A percentile compares a stretch with the other conserved stretches of the same genome.
phyloP scores from a whole-genome alignment of 257 asterid genomes.

The Misopates orontium region DNA sequence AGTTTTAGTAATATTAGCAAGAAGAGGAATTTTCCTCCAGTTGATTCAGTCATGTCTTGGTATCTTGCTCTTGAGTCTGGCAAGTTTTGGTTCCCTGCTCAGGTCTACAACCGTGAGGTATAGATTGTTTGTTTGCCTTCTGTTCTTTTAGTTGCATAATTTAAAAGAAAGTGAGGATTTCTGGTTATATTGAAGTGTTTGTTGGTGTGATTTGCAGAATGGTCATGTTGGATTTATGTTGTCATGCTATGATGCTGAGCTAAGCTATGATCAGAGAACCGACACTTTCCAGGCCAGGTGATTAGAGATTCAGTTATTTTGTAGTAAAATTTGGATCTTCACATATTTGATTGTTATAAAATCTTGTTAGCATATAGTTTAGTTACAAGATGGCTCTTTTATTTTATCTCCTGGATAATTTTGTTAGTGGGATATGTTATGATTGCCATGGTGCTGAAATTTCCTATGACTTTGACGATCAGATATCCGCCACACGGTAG shows the following conservation, averaged over 20 bases:
- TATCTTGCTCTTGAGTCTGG: conserved; percentile 86
- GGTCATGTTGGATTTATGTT: conserved; percentile 73
- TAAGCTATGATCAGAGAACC: conserved; percentile 51
- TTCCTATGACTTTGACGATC: conserved; percentile 12
- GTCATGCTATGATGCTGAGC: conserved; percentile 77
- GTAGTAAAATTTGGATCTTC: conserved; percentile 12
- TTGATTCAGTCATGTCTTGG: conserved; percentile 66
- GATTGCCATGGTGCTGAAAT: conserved; percentile 19
- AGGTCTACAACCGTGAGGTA: conserved; percentile 92
- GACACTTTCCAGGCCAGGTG: conserved; percentile 72
- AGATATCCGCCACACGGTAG: conserved; percentile 90
- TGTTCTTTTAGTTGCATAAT: conserved; percentile 5
- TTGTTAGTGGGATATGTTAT: neutral
- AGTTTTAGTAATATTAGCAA: conserved; percentile 31
- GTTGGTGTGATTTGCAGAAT: conserved; percentile 45
- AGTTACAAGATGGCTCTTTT: neutral
- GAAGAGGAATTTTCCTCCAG: conserved; percentile 43
- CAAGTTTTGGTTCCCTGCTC: conserved; percentile 82
- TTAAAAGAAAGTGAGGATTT: neutral
- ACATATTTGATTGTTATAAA: neutral
- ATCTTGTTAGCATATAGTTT: neutral
- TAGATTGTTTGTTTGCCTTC: neutral
- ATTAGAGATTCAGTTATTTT: conserved; percentile 15
- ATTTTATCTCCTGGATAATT: neutral
- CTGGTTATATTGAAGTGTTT: conserved; percentile 18